Evolutionary conservation across 106 monocot species (phyloP), one percentile per base, ranked within the genome.

Genomic region (Allium fistulosum): DNA sequence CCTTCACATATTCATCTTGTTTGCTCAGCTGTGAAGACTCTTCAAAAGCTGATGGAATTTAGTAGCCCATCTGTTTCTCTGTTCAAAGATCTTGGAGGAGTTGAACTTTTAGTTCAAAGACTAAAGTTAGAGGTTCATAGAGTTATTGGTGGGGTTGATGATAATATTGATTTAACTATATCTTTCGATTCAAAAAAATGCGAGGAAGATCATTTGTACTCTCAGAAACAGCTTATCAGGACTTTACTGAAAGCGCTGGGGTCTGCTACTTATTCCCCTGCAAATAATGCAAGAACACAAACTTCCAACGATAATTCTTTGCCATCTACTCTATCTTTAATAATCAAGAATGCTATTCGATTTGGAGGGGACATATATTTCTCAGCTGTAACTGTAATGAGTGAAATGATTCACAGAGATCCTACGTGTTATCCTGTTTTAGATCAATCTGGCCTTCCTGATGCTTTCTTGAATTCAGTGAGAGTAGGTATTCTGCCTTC

Each of bases 351-450:
- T 72, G 80, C 76, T 26, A 92, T 82, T 59, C 84, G 87, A 16
- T 92, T 92, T 70, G 91, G 91, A 59, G 91, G 87, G 45, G 91
- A 84, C 17, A 80, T 87, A 26, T 92, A 87, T 77, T 92, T 87
- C 60, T 81, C 87, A 50, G 91, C 84, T 46, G 84, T 87, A 52
- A 87, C 67, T 78, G 87, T 87, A n/a, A 84, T 87, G 82, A 86
- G 78, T 80, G 91, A 92, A 77, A 81, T 87, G 61, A 80, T 92
- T 71, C 87, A 92, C 72, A 92, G 87, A 72, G 91, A 92, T 78
- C 91, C 91, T 15, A 87, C 84, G 28, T 92, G 87, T 75, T 92
- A 76, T 62, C 70, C 91, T 58, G 66, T 82, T 64, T 77, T 87
- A 49, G 82, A 84, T 71, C 81, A 83, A 57, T 84, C 87, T 68